Base-by-base conservation (phyloP, 805 yeast genomes). In the Isabelozyma gotoi region DNA sequence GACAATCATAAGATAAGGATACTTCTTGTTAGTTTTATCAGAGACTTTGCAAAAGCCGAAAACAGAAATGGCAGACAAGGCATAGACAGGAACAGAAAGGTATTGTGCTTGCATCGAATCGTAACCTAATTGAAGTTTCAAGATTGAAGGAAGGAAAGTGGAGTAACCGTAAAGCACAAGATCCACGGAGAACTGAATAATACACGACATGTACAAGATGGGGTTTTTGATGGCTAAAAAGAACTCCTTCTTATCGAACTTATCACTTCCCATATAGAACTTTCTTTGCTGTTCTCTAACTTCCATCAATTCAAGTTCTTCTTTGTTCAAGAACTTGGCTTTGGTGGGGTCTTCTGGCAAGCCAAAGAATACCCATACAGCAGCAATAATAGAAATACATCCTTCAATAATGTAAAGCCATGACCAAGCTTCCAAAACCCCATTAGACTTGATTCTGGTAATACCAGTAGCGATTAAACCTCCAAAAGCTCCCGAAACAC, bases 121-220 rank as follows among this genome's bases (percentile, higher is more conserved):
- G 43, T 51, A 67, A 1, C 68, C 68, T 18, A 67, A 45, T 10
- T 57, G 63, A 19, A 46, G 38, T 33, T 62, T 57, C 43, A 73
- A 53, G 38, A 71, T 70, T 2, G 66, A 56, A 7, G 78, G 75
- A 38, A 71, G 53, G 43, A 72, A 73, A 1, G 72, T 67, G 1
- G 67, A 55, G 42, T 63, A 69, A 8, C 79, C 79, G 48, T 72
- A 75, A 27, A 71, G 52, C 5, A 67, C 57, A 10, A 63, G 46
- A 50, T 73, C 76, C 39, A 58, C 69, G 55, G 78, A 72, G 51
- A 75, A 73, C 49, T 74, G 77, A 47, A 69, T 68, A n/a, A 56
- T 43, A 38, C 64, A 60, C 19, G 67, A 59, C 15, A 63, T 43
- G 39, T 60, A 56, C 19, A 68, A 59, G 44, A 67, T 67, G 38